Conservation (phyloP, 176 grass and related monocot genomes). For the Chloris gayana region DNA sequence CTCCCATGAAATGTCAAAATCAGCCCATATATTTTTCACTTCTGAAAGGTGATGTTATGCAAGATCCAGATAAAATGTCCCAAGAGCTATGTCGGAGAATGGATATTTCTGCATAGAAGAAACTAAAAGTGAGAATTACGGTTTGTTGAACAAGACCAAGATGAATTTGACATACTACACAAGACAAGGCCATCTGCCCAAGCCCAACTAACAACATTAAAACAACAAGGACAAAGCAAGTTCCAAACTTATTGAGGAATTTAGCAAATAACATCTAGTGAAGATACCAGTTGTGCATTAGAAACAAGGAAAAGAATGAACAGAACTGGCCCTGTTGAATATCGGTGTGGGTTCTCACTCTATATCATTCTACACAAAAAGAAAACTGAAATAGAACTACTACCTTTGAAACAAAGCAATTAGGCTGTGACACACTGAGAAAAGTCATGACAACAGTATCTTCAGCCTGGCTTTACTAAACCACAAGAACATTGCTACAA, state of each 20-base stretch:
- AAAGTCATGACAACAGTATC: slow-evolving; percentile 17
- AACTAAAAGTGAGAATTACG: slow-evolving; percentile 6
- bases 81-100: slow-evolving; percentile 2
- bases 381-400: background rate
- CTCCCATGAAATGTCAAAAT: slow-evolving; percentile 92
- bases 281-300: background rate
- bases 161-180: slow-evolving; percentile 3
- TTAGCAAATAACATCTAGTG: background rate
- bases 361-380: background rate
- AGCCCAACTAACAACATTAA: no score
- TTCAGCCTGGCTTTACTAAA: slow-evolving; percentile 9
- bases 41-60: slow-evolving; percentile 35
- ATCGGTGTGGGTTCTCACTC: background rate
- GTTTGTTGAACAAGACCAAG: slow-evolving; percentile 25
- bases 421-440: background rate
- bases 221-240: background rate
- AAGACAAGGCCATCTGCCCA: background rate
- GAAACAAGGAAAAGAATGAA: background rate
- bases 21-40: slow-evolving; percentile 71
- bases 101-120: slow-evolving; percentile 42
- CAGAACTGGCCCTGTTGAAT: background rate
- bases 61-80: slow-evolving; percentile 21
- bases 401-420: slow-evolving; percentile 1
- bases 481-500: slow-evolving; percentile 14
- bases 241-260: background rate